Evolutionary conservation across 208 protist species (phyloP).

Genomic region (Trypanosomatidae sp.): DNA sequence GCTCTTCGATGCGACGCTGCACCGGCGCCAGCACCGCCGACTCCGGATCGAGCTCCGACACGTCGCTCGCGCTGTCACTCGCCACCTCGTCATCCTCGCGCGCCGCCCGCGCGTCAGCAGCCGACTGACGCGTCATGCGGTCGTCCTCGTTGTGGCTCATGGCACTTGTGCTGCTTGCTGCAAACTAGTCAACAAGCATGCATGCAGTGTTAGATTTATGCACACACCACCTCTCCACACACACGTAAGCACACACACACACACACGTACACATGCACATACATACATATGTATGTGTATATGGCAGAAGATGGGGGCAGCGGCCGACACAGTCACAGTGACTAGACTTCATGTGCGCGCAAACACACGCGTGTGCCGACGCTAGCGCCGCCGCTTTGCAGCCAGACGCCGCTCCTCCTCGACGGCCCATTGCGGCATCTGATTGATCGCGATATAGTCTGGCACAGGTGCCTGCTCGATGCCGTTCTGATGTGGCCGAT

Average conservation of each 20-base stretch:
- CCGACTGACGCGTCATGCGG: too few relatives aligned
- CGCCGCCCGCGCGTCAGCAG: neutral
- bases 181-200: too few relatives aligned
- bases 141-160: too few relatives aligned
- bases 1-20: constrained; percentile 80
- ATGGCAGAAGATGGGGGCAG: too few relatives aligned
- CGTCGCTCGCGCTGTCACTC: constrained; percentile 65
- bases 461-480: constrained; percentile 79
- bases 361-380: too few relatives aligned
- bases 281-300: neutral
- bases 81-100: constrained; percentile 17
- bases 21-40: constrained; percentile 68
- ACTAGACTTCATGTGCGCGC: too few relatives aligned
- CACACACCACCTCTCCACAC: too few relatives aligned
- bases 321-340: too few relatives aligned
- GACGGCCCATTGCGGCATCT: constrained; percentile 77
- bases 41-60: constrained; percentile 86
- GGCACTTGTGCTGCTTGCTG: too few relatives aligned
- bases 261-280: neutral
- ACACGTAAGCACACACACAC: too few relatives aligned
- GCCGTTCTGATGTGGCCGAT: constrained; percentile 83
- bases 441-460: constrained; percentile 83
- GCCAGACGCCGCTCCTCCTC: constrained; percentile 66
- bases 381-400: too few relatives aligned
- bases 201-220: too few relatives aligned